Base-by-base conservation (phyloP, 768 basidiomycete species). In the Leucogyrophana mollusca region DNA sequence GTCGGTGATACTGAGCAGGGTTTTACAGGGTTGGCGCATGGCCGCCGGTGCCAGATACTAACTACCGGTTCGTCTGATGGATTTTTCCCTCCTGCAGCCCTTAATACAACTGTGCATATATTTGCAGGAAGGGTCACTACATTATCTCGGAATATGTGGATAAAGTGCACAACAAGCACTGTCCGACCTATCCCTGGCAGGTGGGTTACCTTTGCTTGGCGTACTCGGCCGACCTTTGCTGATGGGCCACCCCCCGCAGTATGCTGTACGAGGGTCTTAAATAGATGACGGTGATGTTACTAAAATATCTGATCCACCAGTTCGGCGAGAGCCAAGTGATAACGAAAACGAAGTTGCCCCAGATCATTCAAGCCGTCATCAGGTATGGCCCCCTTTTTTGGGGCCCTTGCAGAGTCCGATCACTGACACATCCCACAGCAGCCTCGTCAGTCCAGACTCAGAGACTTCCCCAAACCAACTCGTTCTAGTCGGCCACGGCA, bases 281-380 rank as follows among this genome's bases (percentile, higher is more conserved):
- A 21, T 39, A 13, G 34, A 16, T 17, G 25, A 45, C 22, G 27
- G 16, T 4, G 18, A 20, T 21, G 25, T 40, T 45, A 34, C 34
- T 27, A 9, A 40, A 9, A 20, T 44, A 30, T 35, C 41, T 58
- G 48, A 52, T 39, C 34, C 44, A 47, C 34, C 45, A 91, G 88
- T 91, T 88, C 58, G 90, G 86, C 21, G 83, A 90, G 45, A 87
- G 83, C 55, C 87, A 88, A 59, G 67, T 85, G 27, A 69, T 80
- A 14, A 62, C 81, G 18, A 91, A 83, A 62, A 56, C 70, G n/a
- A 85, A 82, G 54, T 65, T 90, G n/a, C 74, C 85, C 0, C 76
- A 82, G 44, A 76, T 91, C 40, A 73, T 91, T 3, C 83, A 87
- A 55, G 84, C 85, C 14, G 64, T 87, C 46, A 77, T 91, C 54